Evolutionary conservation across 345 rosid species (phyloP).

Genomic region (Sisymbrium irio): DNA sequence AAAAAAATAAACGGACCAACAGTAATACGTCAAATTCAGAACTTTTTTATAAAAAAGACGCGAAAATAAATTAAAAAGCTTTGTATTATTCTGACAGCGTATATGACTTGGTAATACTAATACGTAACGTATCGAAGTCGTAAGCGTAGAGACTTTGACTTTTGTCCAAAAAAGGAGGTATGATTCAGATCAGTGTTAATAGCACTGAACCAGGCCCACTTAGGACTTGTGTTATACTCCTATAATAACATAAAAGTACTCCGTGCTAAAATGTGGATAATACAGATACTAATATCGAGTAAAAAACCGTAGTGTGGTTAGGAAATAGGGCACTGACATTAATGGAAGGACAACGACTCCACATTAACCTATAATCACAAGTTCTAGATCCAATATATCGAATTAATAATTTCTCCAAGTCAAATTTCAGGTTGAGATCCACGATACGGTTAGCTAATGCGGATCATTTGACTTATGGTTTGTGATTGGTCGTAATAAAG

Average conservation of each 20-base stretch:
- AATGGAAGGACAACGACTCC: conserved; percentile 31
- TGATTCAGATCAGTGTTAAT: background rate
- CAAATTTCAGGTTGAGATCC: conserved; percentile 30
- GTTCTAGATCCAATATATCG: conserved; percentile 18
- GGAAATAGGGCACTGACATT: conserved; percentile 32
- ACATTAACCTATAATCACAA: conserved; percentile 19
- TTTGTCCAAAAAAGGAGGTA: background rate
- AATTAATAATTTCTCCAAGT: background rate
- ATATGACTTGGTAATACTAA: too few relatives aligned
- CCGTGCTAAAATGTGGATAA: background rate
- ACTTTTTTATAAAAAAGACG: background rate
- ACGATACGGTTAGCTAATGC: conserved; percentile 19
- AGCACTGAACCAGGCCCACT: background rate
- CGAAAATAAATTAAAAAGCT: background rate
- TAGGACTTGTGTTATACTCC: background rate
- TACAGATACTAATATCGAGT: conserved; percentile 13
- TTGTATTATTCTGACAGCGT: conserved; percentile 2
- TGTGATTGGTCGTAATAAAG: background rate
- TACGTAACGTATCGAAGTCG: conserved; percentile 2
- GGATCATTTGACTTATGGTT: conserved; percentile 23
- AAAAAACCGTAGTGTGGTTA: conserved; percentile 21
- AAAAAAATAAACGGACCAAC: background rate
- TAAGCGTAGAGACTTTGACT: conserved; percentile 19
- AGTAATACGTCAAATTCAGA: background rate
- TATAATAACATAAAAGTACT: background rate